These are phyloP conservation scores for Phytophthora pisi DNA, from an alignment of 352 stramenopile species.

Conservation along the genomic window DNA sequence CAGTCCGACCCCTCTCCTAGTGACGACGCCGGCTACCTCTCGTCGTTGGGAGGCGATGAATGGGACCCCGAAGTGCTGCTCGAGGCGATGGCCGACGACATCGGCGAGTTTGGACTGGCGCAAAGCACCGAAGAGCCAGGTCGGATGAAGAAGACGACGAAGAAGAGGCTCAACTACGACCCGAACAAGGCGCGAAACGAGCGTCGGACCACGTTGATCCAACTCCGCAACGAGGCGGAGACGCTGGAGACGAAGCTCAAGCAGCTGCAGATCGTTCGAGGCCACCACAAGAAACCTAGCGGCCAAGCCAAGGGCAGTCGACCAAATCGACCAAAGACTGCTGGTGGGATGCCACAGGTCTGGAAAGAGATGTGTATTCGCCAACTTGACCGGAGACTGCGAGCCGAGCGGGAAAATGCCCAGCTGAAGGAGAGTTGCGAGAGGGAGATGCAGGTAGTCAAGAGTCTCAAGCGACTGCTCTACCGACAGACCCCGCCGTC, in stretches of 20 bases:
- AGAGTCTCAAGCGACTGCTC: constrained; percentile 27
- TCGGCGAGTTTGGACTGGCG: neutral
- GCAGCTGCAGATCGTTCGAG: constrained; percentile 16
- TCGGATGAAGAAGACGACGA: constrained; percentile 22
- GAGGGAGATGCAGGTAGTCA: constrained; percentile 20
- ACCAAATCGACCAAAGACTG: neutral
- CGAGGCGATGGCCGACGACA: constrained; percentile 3
- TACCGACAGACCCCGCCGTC: constrained; percentile 9
- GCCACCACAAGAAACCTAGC: neutral
- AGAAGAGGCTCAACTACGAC: constrained; percentile 28
- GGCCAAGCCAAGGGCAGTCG: neutral
- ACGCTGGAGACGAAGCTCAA: constrained; percentile 23
- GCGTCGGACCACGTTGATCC: constrained; percentile 16
- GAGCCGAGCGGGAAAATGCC: constrained; percentile 27
- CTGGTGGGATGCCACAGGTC: neutral
- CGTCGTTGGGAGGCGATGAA: constrained; percentile 1
- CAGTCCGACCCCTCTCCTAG: neutral
- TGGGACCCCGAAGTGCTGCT: constrained; percentile 19
- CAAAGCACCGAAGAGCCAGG: neutral
- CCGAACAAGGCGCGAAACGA: constrained; percentile 36
- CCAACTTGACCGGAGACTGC: constrained; percentile 23
- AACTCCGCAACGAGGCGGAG: constrained; percentile 15
- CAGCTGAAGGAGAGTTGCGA: constrained; percentile 26
- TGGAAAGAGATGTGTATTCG: constrained; percentile 23
- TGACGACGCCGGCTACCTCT: neutral